phyloP scores from a whole-genome alignment of 805 yeast genomes.

The Ogataea zsoltii region DNA sequence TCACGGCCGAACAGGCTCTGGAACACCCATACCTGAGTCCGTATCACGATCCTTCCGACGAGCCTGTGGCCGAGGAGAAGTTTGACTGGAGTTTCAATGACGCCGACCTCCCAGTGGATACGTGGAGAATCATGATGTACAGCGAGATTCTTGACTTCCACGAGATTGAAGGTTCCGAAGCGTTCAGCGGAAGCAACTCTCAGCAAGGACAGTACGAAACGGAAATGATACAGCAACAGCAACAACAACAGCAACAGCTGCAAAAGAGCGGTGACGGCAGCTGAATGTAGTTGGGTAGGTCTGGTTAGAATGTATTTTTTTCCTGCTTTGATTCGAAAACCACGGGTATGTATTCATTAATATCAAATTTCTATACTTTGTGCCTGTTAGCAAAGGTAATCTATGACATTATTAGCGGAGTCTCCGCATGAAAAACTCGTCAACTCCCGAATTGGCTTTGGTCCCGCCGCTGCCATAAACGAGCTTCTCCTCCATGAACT shows the following conservation, averaged over 20 bases:
- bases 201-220: slow-evolving; percentile 25
- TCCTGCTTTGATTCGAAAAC: neutral
- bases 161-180: slow-evolving; percentile 62
- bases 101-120: slow-evolving; percentile 95
- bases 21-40: slow-evolving; percentile 91
- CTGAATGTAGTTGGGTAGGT: too few species aligned
- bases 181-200: slow-evolving; percentile 14
- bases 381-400: neutral
- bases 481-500: slow-evolving; percentile 36
- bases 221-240: slow-evolving; percentile 28
- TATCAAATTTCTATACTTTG: neutral
- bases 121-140: slow-evolving; percentile 99
- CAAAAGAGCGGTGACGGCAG: slow-evolving; percentile 5
- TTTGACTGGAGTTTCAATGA: slow-evolving; percentile 99
- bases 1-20: slow-evolving; percentile 88
- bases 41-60: slow-evolving; percentile 96
- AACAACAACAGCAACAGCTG: slow-evolving; percentile 17
- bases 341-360: neutral
- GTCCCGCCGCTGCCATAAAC: slow-evolving; percentile 13
- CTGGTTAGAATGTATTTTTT: too few species aligned
- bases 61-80: slow-evolving; percentile 88
- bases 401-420: slow-evolving; percentile 8
- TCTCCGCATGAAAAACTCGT: slow-evolving; percentile 25
- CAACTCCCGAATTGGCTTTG: slow-evolving; percentile 17
- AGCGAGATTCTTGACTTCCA: slow-evolving; percentile 95